Evolutionary conservation across 208 protist species (phyloP).

Genomic region (Leishmania aethiopica): DNA sequence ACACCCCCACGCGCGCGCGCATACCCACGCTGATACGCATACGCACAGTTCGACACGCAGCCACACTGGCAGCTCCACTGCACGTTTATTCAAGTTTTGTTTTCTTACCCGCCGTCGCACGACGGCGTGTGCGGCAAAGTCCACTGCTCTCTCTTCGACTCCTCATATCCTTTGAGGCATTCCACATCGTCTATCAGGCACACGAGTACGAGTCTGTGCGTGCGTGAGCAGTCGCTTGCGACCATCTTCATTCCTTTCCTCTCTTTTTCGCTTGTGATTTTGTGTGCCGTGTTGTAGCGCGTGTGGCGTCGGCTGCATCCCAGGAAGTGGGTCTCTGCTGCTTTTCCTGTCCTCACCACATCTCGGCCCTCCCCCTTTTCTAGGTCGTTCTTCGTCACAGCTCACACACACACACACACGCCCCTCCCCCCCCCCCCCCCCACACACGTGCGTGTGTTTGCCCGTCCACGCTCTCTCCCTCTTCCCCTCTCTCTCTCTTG

Average conservation of each 20-base stretch:
- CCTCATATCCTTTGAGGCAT: not conserved
- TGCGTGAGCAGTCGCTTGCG: not conserved
- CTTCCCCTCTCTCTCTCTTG: not conserved
- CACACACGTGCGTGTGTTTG: not conserved
- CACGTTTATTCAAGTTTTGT: not conserved
- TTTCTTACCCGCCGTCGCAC: not conserved
- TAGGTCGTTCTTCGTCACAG: not conserved
- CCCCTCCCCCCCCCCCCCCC: no score
- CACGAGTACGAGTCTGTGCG: not conserved
- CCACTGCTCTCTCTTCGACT: not conserved
- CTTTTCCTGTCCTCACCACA: not conserved
- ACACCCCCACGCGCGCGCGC: not conserved
- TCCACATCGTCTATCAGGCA: not conserved
- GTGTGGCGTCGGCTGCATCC: not conserved
- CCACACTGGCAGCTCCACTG: not conserved
- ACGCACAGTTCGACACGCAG: not conserved
- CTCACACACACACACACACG: not conserved
- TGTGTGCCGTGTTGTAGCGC: not conserved
- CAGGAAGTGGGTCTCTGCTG: not conserved
- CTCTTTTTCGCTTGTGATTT: not conserved
- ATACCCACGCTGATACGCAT: not conserved
- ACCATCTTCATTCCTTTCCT: not conserved
- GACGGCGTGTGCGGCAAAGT: not conserved
- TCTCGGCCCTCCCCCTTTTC: constrained; percentile 5
- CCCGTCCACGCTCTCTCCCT: not conserved